Percentiles rank a stretch among this genome's conserved stretches.
phyloP scores from a whole-genome alignment of 2,329 filamentous ascomycete species.

The Cryoendolithus antarcticus region DNA sequence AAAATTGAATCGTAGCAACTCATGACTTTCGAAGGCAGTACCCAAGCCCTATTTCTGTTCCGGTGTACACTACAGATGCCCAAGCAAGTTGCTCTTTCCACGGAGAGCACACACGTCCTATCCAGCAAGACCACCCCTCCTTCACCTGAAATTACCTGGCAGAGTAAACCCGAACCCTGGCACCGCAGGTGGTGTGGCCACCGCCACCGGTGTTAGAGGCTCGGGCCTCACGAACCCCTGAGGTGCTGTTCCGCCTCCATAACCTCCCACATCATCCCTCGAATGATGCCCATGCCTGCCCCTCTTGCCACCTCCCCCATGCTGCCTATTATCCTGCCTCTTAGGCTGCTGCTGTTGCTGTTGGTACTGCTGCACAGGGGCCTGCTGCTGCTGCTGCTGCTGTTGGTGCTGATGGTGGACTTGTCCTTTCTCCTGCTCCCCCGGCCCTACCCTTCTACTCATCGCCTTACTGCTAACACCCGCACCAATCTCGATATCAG shows the following conservation, averaged over 20 bases:
- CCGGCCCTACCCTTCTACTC: slow-evolving; percentile 24
- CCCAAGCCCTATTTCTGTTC: no score
- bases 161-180: slow-evolving; percentile 28
- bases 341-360: slow-evolving; percentile 2
- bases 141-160: background rate
- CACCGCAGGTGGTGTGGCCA: slow-evolving; percentile 28
- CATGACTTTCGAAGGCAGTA: no score
- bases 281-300: slow-evolving; percentile 7
- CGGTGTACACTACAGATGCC: no score
- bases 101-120: no score
- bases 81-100: no score
- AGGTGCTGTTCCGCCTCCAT: slow-evolving; percentile 9
- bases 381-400: slow-evolving; percentile 1
- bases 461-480: slow-evolving; percentile 79
- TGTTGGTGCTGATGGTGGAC: slow-evolving; percentile 1
- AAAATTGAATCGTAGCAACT: no score
- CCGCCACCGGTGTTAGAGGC: slow-evolving; percentile 18
- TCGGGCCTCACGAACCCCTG: slow-evolving; percentile 17
- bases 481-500: slow-evolving; percentile 95
- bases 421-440: slow-evolving; percentile 7
- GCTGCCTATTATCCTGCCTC: slow-evolving; percentile 3
- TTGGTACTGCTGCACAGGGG: background rate
- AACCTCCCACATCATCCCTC: slow-evolving; percentile 5
- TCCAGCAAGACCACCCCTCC: no score
- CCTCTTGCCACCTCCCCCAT: slow-evolving; percentile 6